Evolutionary conservation across 495 filamentous ascomycete species (phyloP).

Genomic region (Penicillium chermesinum): DNA sequence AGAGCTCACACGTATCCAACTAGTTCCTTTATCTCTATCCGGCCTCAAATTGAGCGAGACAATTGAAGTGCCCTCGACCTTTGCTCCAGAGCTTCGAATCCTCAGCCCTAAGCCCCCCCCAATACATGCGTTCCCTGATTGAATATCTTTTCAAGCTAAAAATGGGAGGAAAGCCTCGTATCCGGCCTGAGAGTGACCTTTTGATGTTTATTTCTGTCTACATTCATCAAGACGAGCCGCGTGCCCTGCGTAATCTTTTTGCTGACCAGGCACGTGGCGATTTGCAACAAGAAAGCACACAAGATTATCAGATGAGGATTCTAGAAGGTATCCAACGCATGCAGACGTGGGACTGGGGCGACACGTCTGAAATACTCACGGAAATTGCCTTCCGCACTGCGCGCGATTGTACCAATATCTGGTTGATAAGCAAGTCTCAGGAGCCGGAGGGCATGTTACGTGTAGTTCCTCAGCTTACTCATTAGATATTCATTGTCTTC

Average conservation of each 20-base stretch:
- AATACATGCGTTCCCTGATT: conserved; percentile 7
- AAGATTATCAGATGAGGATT: not conserved
- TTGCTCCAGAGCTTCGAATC: conserved; percentile 1
- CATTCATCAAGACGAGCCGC: no score
- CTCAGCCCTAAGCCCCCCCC: conserved; percentile 7
- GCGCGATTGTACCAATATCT: not conserved
- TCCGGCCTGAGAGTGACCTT: not conserved
- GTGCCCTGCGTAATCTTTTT: not conserved
- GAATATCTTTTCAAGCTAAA: conserved; percentile 3
- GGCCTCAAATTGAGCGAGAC: conserved; percentile 9
- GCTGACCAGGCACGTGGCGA: not conserved
- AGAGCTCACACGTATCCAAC: not conserved
- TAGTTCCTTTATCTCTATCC: conserved; percentile 1
- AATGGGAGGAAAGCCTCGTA: not conserved
- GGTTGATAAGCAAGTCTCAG: not conserved
- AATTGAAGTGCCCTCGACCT: conserved; percentile 7
- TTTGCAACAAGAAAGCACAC: not conserved
- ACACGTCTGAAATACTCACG: not conserved
- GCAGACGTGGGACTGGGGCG: conserved; percentile 1
- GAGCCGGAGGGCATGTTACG: no score
- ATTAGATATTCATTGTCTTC: no score
- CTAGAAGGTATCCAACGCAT: not conserved
- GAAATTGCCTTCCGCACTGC: not conserved
- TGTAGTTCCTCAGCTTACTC: no score
- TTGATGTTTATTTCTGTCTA: not conserved